Percentiles rank a stretch among this genome's conserved stretches.
Conservation (phyloP, 768 basidiomycete species). For the Panellus pusillus region DNA sequence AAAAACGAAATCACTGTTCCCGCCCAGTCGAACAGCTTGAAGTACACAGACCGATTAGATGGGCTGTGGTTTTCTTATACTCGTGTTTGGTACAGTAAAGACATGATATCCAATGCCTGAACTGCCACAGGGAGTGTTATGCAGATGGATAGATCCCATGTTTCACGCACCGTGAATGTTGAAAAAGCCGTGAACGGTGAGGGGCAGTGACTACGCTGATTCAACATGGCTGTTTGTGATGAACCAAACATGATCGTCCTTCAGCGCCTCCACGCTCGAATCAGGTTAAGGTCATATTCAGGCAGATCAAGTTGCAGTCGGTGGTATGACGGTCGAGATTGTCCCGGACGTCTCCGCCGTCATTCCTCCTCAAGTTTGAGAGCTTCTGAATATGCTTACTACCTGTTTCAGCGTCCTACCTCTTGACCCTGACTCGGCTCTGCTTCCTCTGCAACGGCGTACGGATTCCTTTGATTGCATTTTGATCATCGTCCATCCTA, state of each 20-base stretch:
- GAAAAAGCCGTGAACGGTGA: too few species aligned
- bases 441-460: not conserved
- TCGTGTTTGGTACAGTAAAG: too few species aligned
- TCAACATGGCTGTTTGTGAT: too few species aligned
- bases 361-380: slow-evolving; percentile 10
- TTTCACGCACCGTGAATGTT: too few species aligned
- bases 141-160: too few species aligned
- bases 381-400: not conserved
- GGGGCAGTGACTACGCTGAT: too few species aligned
- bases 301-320: slow-evolving; percentile 1
- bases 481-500: slow-evolving; percentile 7
- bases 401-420: slow-evolving; percentile 1
- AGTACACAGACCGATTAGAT: too few species aligned
- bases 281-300: not conserved
- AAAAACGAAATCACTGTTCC: too few species aligned
- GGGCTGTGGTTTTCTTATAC: too few species aligned
- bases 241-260: not conserved
- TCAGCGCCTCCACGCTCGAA: not conserved
- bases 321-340: slow-evolving; percentile 23
- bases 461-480: not conserved
- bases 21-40: too few species aligned
- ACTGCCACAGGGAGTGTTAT: too few species aligned
- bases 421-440: slow-evolving; percentile 14
- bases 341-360: slow-evolving; percentile 16
- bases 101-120: too few species aligned